Evolutionary conservation across 1,284 basidiomycete species (phyloP), one percentile per base, ranked within the genome.

Genomic region (Fomitopsis palustris): DNA sequence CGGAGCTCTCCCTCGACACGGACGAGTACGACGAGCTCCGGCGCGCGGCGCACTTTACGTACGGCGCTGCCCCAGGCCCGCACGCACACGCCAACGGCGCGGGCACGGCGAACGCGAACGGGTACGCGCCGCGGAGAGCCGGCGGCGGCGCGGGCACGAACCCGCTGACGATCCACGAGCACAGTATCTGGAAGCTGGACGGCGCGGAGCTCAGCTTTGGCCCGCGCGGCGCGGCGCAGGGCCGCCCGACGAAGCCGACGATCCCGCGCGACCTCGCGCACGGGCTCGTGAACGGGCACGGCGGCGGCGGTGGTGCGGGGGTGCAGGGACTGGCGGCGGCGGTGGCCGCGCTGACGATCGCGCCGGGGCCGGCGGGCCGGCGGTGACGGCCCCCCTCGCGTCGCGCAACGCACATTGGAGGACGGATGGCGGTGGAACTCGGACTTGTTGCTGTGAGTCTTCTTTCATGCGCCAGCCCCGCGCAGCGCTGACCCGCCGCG

Each of bases 181-280:
- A 75, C 61, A 87, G 81, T 62, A 90, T 90, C 55, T 89, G 87
- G 87, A 77, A 77, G 56, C 64, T 89, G 51, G 81, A 81, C 54
- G 86, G 85, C 47, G 85, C 87, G 64, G 87, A 52, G 31, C 49
- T 52, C 2, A 5, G 16, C 35, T 14, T 35, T 14, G 31, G 49
- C 31, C 31, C 29, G 14, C 8, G 41, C 42, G 10, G 4, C 42
- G 23, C 21, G 12, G 19, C 2, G 41, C 43, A 90, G 70, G 82
- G 77, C 64, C 82, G 81, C 64, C 76, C 75, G 19, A 57, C 62
- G 45, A 29, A 45, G 14, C 38, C 62, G 3, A 35, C 35, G 9
- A 12, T 35, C 35, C 35, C 35, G 35, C 35, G 35, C 10, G 35
- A 35, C 35, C 35, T 35, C 35, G 35, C 35, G 35, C 35, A 35